Conservation (phyloP, 345 rosid genomes). For the Gynandropsis gynandra region DNA sequence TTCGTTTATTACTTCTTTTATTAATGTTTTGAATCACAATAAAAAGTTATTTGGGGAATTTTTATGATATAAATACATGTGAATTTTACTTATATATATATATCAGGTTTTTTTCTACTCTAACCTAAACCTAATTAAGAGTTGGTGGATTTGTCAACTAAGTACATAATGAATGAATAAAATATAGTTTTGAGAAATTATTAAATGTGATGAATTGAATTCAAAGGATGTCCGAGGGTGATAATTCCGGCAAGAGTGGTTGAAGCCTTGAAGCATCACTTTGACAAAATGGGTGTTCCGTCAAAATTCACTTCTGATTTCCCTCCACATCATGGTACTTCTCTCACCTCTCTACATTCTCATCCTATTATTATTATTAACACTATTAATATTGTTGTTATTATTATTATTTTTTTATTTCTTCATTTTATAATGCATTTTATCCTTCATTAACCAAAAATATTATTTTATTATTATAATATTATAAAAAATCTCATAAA, state of each 20-base stretch:
- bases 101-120: conserved; percentile 12
- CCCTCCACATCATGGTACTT: conserved; percentile 44
- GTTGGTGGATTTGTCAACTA: conserved; percentile 22
- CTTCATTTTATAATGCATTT: too few relatives aligned
- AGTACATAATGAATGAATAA: conserved; percentile 4
- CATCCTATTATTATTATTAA: too few relatives aligned
- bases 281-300: conserved; percentile 54
- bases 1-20: too few relatives aligned
- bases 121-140: conserved; percentile 20
- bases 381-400: too few relatives aligned
- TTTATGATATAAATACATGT: conserved; percentile 6
- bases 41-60: background rate
- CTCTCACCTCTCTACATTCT: conserved; percentile 1
- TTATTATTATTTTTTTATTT: too few relatives aligned
- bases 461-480: too few relatives aligned
- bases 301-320: conserved; percentile 33
- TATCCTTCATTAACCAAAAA: too few relatives aligned
- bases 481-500: too few relatives aligned
- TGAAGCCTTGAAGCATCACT: conserved; percentile 68
- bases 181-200: conserved; percentile 5
- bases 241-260: conserved; percentile 80
- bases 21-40: too few relatives aligned
- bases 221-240: conserved; percentile 65
- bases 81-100: background rate
- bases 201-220: conserved; percentile 13